phyloP scores from a whole-genome alignment of 2,329 filamentous ascomycete species.

The Metarhizium guizhouense region DNA sequence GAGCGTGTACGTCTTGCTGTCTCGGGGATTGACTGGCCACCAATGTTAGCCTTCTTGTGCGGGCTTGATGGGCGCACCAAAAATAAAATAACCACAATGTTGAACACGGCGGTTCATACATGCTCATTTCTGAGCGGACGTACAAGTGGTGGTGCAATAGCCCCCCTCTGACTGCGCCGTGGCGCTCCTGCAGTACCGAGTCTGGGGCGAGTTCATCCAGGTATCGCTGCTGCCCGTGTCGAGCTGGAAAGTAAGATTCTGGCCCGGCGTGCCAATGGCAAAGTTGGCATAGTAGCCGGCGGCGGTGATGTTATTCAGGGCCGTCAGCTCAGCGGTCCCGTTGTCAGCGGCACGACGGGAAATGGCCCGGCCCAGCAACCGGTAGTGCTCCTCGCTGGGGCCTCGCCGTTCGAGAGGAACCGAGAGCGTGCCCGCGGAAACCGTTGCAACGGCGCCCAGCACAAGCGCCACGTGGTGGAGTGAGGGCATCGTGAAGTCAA shows the following conservation, averaged over 20 bases:
- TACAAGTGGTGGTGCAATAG: neutral
- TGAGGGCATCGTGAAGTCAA: constrained; percentile 1
- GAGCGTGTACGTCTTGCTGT: constrained; percentile 39
- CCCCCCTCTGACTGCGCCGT: constrained; percentile 17
- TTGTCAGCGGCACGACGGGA: constrained; percentile 16
- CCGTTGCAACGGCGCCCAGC: constrained; percentile 7
- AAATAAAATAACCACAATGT: too few species aligned
- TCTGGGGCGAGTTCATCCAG: constrained; percentile 51
- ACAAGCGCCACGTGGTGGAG: neutral
- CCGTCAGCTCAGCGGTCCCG: constrained; percentile 23
- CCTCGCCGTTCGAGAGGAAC: constrained; percentile 10
- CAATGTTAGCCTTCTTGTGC: neutral
- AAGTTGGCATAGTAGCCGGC: constrained; percentile 50
- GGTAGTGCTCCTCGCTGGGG: neutral
- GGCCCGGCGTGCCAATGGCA: constrained; percentile 48
- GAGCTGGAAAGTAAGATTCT: constrained; percentile 44
- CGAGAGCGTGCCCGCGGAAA: constrained; percentile 13
- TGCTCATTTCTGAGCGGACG: neutral
- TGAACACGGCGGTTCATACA: neutral
- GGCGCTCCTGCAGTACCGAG: constrained; percentile 46
- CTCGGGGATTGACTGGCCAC: constrained; percentile 25
- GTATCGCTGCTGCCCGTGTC: constrained; percentile 58
- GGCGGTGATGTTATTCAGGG: constrained; percentile 43
- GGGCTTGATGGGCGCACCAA: neutral
- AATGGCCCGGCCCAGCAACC: neutral